Conservation (phyloP, 345 rosid genomes). For the Cardamine chenopodiifolia region DNA sequence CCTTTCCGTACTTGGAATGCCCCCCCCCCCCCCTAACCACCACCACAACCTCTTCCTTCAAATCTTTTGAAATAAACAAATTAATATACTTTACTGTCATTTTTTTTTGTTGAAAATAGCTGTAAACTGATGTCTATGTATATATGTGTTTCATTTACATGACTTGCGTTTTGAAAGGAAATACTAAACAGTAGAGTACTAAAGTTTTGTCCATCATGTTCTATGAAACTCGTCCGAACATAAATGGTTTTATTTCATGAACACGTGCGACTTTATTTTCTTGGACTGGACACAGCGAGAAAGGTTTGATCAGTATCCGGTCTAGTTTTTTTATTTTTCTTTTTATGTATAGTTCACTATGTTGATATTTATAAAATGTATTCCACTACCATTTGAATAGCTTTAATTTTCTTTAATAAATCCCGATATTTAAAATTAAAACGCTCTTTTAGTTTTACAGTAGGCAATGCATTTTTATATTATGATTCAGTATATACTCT, state of each 20-base stretch:
- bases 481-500: not conserved
- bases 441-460: not conserved
- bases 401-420: conserved; percentile 2
- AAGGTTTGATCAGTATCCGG: conserved; percentile 32
- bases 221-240: conserved; percentile 28
- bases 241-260: conserved; percentile 29
- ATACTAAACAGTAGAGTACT: conserved; percentile 20
- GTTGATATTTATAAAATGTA: not conserved
- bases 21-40: conserved; percentile 36
- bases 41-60: conserved; percentile 14
- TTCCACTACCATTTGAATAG: not conserved
- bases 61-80: conserved; percentile 1
- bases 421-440: not conserved
- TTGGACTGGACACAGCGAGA: conserved; percentile 43
- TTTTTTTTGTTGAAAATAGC: not conserved
- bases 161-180: not conserved
- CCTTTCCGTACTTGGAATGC: conserved; percentile 40
- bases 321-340: not conserved
- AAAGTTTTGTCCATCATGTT: conserved; percentile 31
- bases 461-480: not conserved
- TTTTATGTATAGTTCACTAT: not conserved
- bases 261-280: conserved; percentile 13
- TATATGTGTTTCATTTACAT: not conserved
- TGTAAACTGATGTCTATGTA: not conserved
- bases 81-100: not conserved